Evolutionary conservation across 192 early-diverging fungal species (phyloP).

Genomic region (Mortierella hygrophila): DNA sequence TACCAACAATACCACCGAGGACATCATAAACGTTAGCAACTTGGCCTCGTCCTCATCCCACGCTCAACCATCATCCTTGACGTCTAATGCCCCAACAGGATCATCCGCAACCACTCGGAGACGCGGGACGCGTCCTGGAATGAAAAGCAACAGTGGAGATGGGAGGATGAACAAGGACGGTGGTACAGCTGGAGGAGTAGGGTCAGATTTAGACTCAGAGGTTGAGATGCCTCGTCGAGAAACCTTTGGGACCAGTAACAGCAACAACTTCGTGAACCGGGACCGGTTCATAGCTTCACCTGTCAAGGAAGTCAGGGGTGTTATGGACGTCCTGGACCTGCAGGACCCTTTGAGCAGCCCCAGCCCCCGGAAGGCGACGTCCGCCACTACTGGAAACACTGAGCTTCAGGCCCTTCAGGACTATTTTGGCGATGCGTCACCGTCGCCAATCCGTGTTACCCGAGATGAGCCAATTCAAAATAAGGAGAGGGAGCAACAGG

Average conservation of each 20-base stretch:
- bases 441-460: no score
- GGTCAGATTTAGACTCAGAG: not conserved
- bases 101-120: not conserved
- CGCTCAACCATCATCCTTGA: not conserved
- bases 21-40: not conserved
- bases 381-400: not conserved
- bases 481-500: not conserved
- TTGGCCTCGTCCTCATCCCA: not conserved
- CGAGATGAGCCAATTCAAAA: not conserved
- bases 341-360: not conserved
- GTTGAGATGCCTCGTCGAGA: conserved; percentile 4
- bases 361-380: not conserved
- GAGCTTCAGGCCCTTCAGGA: no score
- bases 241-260: not conserved
- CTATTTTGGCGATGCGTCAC: no score
- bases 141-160: not conserved
- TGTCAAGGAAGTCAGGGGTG: not conserved
- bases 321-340: not conserved
- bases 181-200: not conserved
- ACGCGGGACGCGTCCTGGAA: not conserved
- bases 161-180: not conserved
- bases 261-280: not conserved
- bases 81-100: not conserved
- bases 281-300: not conserved
- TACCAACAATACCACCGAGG: not conserved